Evolutionary conservation across 2,329 filamentous ascomycete genomes (phyloP).

Genomic region (Ilyonectria mors-panacis): DNA sequence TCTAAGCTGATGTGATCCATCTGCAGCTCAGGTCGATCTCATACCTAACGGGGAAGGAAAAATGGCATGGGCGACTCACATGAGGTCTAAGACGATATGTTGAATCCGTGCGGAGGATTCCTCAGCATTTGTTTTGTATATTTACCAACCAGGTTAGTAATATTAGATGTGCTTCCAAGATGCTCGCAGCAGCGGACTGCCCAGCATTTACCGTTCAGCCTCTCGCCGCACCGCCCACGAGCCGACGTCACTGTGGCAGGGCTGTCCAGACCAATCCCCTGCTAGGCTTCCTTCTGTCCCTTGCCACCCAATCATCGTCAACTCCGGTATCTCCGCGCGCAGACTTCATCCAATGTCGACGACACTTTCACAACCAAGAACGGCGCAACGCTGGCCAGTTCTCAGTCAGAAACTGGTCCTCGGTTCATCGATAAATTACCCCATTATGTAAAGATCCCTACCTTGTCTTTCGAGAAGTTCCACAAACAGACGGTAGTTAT

Average conservation of each 20-base stretch:
- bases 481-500: conserved; percentile 24
- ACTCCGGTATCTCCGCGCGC: conserved; percentile 22
- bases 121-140: neutral
- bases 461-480: neutral
- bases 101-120: neutral
- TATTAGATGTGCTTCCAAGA: too few species aligned
- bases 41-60: neutral
- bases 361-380: conserved; percentile 10
- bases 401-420: neutral
- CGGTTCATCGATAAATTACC: neutral
- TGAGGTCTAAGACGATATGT: neutral
- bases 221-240: conserved; percentile 5
- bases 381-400: neutral
- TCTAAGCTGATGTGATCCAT: neutral
- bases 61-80: neutral
- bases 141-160: neutral
- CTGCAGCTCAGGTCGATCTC: neutral
- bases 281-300: conserved; percentile 1
- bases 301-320: conserved; percentile 23
- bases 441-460: neutral
- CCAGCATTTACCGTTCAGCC: neutral
- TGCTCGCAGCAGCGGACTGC: neutral
- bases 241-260: conserved; percentile 11
- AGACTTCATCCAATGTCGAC: conserved; percentile 15
- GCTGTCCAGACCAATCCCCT: neutral